These are phyloP conservation scores for Kentomonas sorsogonicus DNA, from an alignment of 208 protist species.

Conservation along the genomic window DNA sequence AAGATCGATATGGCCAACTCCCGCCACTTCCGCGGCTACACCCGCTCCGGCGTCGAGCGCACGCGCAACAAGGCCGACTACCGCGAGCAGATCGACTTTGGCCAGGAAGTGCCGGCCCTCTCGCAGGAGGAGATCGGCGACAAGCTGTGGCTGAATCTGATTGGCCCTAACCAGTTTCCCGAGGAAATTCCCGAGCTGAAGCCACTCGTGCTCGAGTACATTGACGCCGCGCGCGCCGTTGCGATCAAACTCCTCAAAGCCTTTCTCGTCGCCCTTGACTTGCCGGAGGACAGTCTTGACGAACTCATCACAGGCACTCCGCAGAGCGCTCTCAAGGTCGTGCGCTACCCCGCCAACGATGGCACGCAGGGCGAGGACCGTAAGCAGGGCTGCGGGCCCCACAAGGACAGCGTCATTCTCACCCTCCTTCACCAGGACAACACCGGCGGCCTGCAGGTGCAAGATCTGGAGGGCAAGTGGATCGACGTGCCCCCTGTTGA, in stretches of 20 bases:
- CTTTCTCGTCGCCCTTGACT: conserved; percentile 3
- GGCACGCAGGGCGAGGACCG: background rate
- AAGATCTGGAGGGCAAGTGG: conserved; percentile 55
- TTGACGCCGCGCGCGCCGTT: background rate
- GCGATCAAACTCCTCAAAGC: conserved; percentile 6
- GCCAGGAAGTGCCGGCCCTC: background rate
- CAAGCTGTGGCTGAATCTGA: conserved; percentile 10
- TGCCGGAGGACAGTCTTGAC: conserved; percentile 1
- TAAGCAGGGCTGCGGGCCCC: conserved; percentile 6
- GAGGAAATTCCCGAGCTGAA: conserved; percentile 6
- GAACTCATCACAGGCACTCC: conserved; percentile 5
- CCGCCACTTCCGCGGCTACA: conserved; percentile 14
- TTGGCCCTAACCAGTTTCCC: conserved; percentile 12
- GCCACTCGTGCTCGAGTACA: conserved; percentile 1
- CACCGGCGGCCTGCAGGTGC: conserved; percentile 15
- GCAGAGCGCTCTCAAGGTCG: conserved; percentile 5
- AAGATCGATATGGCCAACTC: conserved; percentile 9
- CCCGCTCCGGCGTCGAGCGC: conserved; percentile 2
- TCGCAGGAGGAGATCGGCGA: conserved; percentile 3
- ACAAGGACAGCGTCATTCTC: conserved; percentile 3
- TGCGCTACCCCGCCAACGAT: conserved; percentile 7
- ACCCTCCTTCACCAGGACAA: conserved; percentile 9
- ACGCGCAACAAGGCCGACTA: conserved; percentile 13
- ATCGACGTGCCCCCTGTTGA: conserved; percentile 52
- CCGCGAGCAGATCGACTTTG: conserved; percentile 16